These are phyloP conservation scores for Rhizophagus clarus DNA, from an alignment of 192 early-diverging fungal species.

Conservation along the genomic window DNA sequence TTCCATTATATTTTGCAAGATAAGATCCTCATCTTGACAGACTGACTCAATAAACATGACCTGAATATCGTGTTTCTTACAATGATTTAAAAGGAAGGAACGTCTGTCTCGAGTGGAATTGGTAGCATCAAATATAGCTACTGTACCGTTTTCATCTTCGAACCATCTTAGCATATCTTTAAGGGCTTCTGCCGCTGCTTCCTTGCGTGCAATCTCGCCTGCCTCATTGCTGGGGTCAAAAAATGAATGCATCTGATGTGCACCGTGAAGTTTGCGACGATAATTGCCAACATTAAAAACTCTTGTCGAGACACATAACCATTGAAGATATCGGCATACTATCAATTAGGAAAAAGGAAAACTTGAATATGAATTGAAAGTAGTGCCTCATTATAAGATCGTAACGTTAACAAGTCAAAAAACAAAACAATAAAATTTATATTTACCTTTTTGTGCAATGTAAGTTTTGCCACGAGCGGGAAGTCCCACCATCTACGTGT, in stretches of 20 bases:
- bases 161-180: conserved; percentile 95
- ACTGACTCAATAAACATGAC: conserved; percentile 97
- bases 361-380: not conserved
- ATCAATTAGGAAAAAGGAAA: conserved; percentile 5
- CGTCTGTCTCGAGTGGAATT: conserved; percentile 90
- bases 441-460: conserved; percentile 84
- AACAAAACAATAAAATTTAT: conserved; percentile 20
- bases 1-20: conserved; percentile 92
- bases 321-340: conserved; percentile 92
- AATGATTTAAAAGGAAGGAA: conserved; percentile 69
- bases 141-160: conserved; percentile 73
- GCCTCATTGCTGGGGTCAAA: conserved; percentile 87
- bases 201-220: conserved; percentile 69
- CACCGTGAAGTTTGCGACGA: conserved; percentile 87
- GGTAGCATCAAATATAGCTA: conserved; percentile 98
- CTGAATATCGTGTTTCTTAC: conserved; percentile 74
- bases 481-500: conserved; percentile 80
- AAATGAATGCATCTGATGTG: conserved; percentile 78
- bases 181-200: conserved; percentile 83
- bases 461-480: conserved; percentile 97
- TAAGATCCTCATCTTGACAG: conserved; percentile 87
- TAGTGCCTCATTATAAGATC: not conserved
- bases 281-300: conserved; percentile 99
- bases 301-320: conserved; percentile 91
- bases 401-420: not conserved